Evolutionary conservation across 495 filamentous ascomycete species (phyloP).

Genomic region (Talaromyces ruber): DNA sequence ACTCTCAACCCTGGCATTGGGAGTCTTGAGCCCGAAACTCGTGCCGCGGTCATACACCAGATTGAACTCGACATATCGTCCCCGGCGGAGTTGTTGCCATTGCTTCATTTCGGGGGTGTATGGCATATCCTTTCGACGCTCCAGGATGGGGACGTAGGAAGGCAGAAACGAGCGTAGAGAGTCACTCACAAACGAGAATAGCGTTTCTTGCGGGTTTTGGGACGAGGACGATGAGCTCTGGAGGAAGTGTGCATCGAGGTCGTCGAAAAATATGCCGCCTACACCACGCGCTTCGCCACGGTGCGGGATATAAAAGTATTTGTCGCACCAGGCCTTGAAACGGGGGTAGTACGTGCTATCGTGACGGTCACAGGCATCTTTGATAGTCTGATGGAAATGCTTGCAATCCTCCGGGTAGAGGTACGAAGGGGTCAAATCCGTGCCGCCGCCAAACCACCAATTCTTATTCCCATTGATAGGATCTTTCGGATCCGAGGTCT

Average conservation of each 20-base stretch:
- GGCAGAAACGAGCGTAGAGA: slow-evolving; percentile 82
- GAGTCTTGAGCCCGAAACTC: slow-evolving; percentile 88
- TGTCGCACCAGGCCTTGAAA: slow-evolving; percentile 98
- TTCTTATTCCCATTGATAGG: slow-evolving; percentile 61
- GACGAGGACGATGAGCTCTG: slow-evolving; percentile 35
- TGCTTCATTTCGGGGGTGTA: slow-evolving; percentile 78
- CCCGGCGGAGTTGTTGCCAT: slow-evolving; percentile 92
- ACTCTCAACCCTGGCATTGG: slow-evolving; percentile 85
- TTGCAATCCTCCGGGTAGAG: slow-evolving; percentile 95
- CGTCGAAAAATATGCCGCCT: slow-evolving; percentile 98
- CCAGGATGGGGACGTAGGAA: slow-evolving; percentile 82
- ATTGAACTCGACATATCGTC: slow-evolving; percentile 97
- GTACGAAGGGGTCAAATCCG: slow-evolving; percentile 88
- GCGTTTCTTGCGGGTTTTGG: slow-evolving; percentile 79
- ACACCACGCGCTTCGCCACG: slow-evolving; percentile 82
- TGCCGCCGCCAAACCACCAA: slow-evolving; percentile 98
- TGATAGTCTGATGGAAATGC: slow-evolving; percentile 91
- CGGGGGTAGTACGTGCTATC: slow-evolving; percentile 86
- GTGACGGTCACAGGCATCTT: slow-evolving; percentile 88
- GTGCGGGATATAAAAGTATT: slow-evolving; percentile 93
- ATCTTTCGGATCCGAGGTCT: slow-evolving; percentile 58
- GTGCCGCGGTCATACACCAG: slow-evolving; percentile 95
- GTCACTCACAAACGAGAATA: slow-evolving; percentile 86
- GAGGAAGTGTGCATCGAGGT: slow-evolving; percentile 65
- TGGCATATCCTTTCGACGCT: slow-evolving; percentile 81